Percentiles rank a stretch among this genome's conserved stretches.
Evolutionary conservation across 371 early-diverging fungal genomes (phyloP).

Genomic region (Zychaea mexicana): DNA sequence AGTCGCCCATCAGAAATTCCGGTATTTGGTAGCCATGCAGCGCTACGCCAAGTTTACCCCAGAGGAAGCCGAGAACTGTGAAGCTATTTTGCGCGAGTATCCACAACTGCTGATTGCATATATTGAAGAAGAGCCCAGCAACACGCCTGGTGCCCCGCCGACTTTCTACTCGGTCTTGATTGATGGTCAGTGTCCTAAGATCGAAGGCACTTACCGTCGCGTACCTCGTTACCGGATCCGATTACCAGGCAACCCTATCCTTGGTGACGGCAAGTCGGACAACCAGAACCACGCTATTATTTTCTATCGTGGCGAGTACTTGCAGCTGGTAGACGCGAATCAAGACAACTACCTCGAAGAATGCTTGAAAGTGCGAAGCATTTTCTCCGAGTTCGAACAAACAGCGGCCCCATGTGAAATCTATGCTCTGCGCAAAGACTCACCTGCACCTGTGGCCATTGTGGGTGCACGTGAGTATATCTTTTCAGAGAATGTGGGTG

Average conservation of each 20-base stretch:
- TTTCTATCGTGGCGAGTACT: slow-evolving; percentile 86
- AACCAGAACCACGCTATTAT: slow-evolving; percentile 91
- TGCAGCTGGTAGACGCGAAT: slow-evolving; percentile 92
- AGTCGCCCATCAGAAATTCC: slow-evolving; percentile 80
- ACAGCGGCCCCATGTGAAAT: slow-evolving; percentile 45
- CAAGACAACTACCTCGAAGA: slow-evolving; percentile 94
- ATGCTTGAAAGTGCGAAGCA: slow-evolving; percentile 86
- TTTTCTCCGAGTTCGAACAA: slow-evolving; percentile 88
- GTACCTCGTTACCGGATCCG: slow-evolving; percentile 76
- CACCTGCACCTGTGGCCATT: slow-evolving; percentile 75
- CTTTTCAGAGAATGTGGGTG: slow-evolving; percentile 87
- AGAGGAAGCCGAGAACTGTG: slow-evolving; percentile 81
- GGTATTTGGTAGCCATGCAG: slow-evolving; percentile 90
- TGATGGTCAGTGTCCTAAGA: slow-evolving; percentile 73
- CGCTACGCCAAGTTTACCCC: slow-evolving; percentile 76
- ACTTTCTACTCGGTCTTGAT: slow-evolving; percentile 78
- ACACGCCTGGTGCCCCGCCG: slow-evolving; percentile 50
- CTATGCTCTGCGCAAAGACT: slow-evolving; percentile 23
- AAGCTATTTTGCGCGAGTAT: slow-evolving; percentile 75
- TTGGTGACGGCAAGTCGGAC: slow-evolving; percentile 93
- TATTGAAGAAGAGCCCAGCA: slow-evolving; percentile 66
- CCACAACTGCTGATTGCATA: slow-evolving; percentile 86
- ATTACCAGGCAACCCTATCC: slow-evolving; percentile 87
- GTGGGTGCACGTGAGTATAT: slow-evolving; percentile 92
- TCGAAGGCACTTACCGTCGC: slow-evolving; percentile 50